Percentiles rank a stretch among this genome's conserved stretches.
Evolutionary conservation across 1,284 basidiomycete genomes (phyloP).

Genomic region (Boletus smithii): DNA sequence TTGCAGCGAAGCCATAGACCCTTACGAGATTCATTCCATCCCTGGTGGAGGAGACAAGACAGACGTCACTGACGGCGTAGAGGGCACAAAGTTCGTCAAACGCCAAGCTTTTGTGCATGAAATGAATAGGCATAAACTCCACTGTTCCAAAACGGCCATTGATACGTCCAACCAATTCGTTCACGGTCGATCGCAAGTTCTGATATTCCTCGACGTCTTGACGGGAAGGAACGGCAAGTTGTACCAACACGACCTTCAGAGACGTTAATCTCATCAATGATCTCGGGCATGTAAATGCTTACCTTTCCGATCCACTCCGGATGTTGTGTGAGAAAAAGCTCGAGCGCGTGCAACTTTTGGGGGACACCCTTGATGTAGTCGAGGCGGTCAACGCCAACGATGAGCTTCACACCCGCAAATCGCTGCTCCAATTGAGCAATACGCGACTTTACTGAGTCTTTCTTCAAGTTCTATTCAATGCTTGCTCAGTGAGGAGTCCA

Average conservation of each 20-base stretch:
- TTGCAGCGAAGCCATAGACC: slow-evolving; percentile 5
- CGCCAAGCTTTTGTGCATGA: slow-evolving; percentile 91
- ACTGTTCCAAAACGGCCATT: slow-evolving; percentile 98
- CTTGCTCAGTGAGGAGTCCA: slow-evolving; percentile 4
- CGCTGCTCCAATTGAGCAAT: slow-evolving; percentile 82
- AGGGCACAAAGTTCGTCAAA: slow-evolving; percentile 97
- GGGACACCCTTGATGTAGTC: slow-evolving; percentile 99
- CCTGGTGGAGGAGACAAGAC: slow-evolving; percentile 90
- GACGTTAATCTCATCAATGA: slow-evolving; percentile 2
- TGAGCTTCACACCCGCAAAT: slow-evolving; percentile 94
- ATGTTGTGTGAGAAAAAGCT: slow-evolving; percentile 94
- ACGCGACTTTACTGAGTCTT: slow-evolving; percentile 75
- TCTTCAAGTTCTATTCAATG: slow-evolving; percentile 63
- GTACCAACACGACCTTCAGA: slow-evolving; percentile 85
- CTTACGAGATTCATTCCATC: slow-evolving; percentile 97
- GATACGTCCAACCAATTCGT: slow-evolving; percentile 96
- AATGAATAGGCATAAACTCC: slow-evolving; percentile 99
- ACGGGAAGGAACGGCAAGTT: slow-evolving; percentile 94
- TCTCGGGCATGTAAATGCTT: not conserved
- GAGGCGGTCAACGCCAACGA: slow-evolving; percentile 95
- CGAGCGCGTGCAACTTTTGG: slow-evolving; percentile 95
- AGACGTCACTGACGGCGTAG: slow-evolving; percentile 95
- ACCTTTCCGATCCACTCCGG: slow-evolving; percentile 99
- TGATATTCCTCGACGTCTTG: slow-evolving; percentile 99
- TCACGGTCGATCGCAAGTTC: slow-evolving; percentile 92